These are phyloP conservation scores for Termitomyces eurrhizus DNA, from an alignment of 768 basidiomycete species.

Conservation along the genomic window DNA sequence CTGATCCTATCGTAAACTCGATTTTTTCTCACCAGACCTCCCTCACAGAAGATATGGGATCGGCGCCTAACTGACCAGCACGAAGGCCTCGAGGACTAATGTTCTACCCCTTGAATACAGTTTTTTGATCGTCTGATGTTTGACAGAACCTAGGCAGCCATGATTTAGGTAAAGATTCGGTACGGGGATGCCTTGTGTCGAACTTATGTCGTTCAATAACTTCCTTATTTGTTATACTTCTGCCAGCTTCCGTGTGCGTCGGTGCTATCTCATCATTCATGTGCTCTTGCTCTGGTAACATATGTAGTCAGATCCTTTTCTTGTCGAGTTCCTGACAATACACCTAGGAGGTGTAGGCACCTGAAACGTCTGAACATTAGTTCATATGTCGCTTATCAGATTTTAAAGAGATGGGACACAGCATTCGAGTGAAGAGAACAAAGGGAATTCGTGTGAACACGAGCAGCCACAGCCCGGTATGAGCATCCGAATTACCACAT, in stretches of 20 bases:
- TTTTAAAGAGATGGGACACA: background rate
- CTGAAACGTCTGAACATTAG: background rate
- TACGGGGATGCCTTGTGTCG: background rate
- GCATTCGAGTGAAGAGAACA: background rate
- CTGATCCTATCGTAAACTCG: background rate
- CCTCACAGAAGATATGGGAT: background rate
- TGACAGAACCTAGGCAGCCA: background rate
- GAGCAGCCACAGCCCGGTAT: background rate
- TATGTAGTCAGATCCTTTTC: background rate
- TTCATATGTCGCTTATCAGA: background rate
- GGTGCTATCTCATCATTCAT: background rate
- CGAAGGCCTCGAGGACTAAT: background rate
- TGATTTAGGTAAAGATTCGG: background rate
- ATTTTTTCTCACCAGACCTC: background rate
- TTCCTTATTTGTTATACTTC: background rate
- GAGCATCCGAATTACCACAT: background rate
- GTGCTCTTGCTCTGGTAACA: background rate
- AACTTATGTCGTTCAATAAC: background rate
- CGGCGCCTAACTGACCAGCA: background rate
- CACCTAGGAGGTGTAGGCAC: background rate
- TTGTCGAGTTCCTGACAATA: background rate
- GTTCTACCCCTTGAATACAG: background rate
- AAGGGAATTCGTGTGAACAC: background rate
- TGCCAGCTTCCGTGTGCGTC: background rate
- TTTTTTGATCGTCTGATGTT: background rate